Evolutionary conservation across 495 filamentous ascomycete genomes (phyloP), one percentile per base, ranked within the genome.

Genomic region (Hypoxylon intermedium): DNA sequence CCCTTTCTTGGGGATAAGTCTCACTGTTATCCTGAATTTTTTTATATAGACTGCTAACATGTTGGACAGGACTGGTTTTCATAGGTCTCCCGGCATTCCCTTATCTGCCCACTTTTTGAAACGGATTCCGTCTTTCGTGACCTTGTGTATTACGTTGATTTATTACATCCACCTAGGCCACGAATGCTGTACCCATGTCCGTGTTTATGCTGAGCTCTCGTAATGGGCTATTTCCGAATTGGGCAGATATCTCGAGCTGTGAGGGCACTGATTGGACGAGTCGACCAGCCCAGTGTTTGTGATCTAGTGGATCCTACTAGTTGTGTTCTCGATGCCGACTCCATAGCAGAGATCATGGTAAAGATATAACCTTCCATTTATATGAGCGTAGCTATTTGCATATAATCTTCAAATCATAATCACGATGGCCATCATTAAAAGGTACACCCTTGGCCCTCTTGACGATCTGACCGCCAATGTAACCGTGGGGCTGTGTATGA

Each of bases 1-100:
- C 83, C 82, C 78, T 72, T 76, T 78, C 78, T 77, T 72, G 80
- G 73, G 80, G 85, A 89, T 89, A 88, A 87, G 87, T 89, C 33
- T 49, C 45, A 50, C 76, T 74, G 12, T 24, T 42, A 30, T 47
- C 58, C 33, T 42, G 28, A 31, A 58, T 37, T 38, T 31, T 67
- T 58, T 60, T 64, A 71, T 75, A 67, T n/a, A n/a, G n/a, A 74
- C 68, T 77, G 53, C 72, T 72, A 67, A 69, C 51, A 48, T 44
- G 40, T 38, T 28, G 7, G 34, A 51, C 63, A 68, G 56, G 41
- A 36, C 18, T 9, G 26, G 9, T 6, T 24, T 57, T 21, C 19
- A 28, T 26, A 49, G n/a, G 12, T 30, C 37, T 44, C n/a, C 4
- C 16, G 50, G 13, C 46, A 67, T 34, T 48, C 47, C 21, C 57